A percentile compares a stretch with the other conserved stretches of the same genome.
These are phyloP conservation scores for Asterophora lycoperdoides DNA, from an alignment of 768 basidiomycete species.

Conservation along the genomic window DNA sequence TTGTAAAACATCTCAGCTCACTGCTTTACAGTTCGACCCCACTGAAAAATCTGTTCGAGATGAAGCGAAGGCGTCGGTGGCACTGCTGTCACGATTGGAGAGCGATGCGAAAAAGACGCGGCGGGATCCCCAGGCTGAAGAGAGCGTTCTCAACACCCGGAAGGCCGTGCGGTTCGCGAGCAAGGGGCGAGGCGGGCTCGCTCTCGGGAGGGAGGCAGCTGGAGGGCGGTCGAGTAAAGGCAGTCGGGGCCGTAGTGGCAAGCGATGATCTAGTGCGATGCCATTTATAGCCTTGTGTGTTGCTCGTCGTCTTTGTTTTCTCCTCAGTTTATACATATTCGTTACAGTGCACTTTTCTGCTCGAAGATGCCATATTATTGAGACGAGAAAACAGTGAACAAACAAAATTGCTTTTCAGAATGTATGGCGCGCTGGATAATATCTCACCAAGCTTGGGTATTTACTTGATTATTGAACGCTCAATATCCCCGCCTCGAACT, in stretches of 20 bases:
- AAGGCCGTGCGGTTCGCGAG: constrained; percentile 82
- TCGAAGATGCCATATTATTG: too few species aligned
- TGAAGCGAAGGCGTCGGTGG: constrained; percentile 73
- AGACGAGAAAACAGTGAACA: too few species aligned
- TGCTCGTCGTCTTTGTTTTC: neutral
- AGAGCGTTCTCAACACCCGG: constrained; percentile 72
- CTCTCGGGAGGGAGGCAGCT: constrained; percentile 45
- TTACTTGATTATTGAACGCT: neutral
- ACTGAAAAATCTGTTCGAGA: constrained; percentile 57
- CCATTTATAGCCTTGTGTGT: neutral
- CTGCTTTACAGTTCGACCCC: constrained; percentile 67
- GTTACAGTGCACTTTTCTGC: too few species aligned
- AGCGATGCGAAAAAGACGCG: constrained; percentile 64
- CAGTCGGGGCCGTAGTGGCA: constrained; percentile 22
- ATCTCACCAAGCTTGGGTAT: too few species aligned
- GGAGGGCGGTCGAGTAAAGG: constrained; percentile 18
- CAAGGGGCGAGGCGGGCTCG: constrained; percentile 60
- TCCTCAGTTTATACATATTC: neutral
- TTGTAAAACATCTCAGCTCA: neutral
- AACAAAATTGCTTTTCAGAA: too few species aligned
- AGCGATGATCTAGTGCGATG: constrained; percentile 14
- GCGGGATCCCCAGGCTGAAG: constrained; percentile 39
- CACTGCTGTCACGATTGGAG: constrained; percentile 75
- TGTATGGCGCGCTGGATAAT: too few species aligned
- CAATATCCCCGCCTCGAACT: neutral